Percentiles rank a stretch among this genome's conserved stretches.
These are phyloP conservation scores for Talaromyces nanjingensis DNA, from an alignment of 495 filamentous ascomycete genomes.

Conservation along the genomic window DNA sequence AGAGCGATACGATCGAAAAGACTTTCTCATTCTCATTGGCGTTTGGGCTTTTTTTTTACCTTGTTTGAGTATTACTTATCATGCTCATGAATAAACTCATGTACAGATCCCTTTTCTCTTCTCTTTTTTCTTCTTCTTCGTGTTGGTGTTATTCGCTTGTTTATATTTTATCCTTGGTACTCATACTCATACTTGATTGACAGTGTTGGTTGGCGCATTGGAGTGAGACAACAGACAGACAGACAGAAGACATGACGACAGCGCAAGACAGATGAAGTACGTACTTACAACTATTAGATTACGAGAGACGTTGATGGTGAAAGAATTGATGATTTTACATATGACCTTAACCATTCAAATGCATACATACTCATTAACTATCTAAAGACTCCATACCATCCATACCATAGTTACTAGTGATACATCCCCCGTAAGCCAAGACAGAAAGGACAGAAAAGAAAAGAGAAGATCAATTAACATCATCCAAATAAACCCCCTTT, in stretches of 20 bases:
- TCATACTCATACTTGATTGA: neutral
- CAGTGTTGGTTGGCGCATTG: neutral
- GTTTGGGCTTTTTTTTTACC: neutral
- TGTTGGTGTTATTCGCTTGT: neutral
- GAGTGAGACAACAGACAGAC: neutral
- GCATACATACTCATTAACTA: neutral
- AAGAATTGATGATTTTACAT: neutral
- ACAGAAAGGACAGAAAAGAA: neutral
- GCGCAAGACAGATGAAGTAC: neutral
- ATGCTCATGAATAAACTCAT: neutral
- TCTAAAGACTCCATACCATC: neutral
- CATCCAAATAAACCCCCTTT: conserved; percentile 36
- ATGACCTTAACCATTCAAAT: neutral
- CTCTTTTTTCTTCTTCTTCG: neutral
- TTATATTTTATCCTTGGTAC: neutral
- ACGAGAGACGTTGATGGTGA: neutral
- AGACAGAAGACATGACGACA: neutral
- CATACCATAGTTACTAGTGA: neutral
- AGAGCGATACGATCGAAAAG: neutral
- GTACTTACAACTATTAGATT: neutral
- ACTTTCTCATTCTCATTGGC: neutral
- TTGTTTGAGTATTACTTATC: neutral
- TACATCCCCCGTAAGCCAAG: neutral
- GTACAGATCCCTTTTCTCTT: neutral
- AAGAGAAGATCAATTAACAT: conserved; percentile 17